These are phyloP conservation scores for Colletotrichum navitas DNA, from an alignment of 2,329 filamentous ascomycete genomes.

Conservation along the genomic window DNA sequence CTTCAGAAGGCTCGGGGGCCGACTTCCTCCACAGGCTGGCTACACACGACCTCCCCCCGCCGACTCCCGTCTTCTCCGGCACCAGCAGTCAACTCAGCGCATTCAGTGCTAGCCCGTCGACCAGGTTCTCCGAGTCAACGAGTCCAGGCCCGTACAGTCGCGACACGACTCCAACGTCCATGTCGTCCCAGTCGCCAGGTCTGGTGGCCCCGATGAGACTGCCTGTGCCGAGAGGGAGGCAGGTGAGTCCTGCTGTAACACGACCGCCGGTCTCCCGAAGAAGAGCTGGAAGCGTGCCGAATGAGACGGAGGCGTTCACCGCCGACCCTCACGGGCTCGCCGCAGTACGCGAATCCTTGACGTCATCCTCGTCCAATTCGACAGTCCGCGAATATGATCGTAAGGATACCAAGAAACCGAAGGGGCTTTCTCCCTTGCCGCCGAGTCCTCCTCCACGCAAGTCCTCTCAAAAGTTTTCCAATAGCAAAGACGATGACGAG, in stretches of 20 bases:
- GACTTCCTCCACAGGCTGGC: constrained; percentile 69
- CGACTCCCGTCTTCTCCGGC: constrained; percentile 73
- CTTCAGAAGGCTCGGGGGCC: constrained; percentile 51
- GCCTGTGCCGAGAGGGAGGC: constrained; percentile 62
- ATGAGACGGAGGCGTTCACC: constrained; percentile 60
- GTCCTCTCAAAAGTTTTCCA: constrained; percentile 68
- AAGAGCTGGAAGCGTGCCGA: constrained; percentile 66
- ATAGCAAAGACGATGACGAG: constrained; percentile 52
- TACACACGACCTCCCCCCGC: constrained; percentile 75
- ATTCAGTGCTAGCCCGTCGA: constrained; percentile 79
- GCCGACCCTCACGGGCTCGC: constrained; percentile 70
- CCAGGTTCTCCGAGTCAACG: constrained; percentile 79
- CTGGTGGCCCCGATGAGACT: constrained; percentile 63
- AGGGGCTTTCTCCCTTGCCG: constrained; percentile 60
- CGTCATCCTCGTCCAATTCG: constrained; percentile 79
- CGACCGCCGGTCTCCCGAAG: constrained; percentile 72
- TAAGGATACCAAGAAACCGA: constrained; percentile 57
- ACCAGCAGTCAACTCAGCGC: constrained; percentile 68
- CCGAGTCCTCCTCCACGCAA: constrained; percentile 73
- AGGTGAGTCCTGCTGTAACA: constrained; percentile 67
- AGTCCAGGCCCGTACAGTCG: constrained; percentile 78
- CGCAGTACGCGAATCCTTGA: constrained; percentile 76
- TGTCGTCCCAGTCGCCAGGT: constrained; percentile 80
- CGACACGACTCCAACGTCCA: constrained; percentile 83
- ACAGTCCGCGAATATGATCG: constrained; percentile 70